Conservation (phyloP, 164 flowering plant genomes). For the Macadamia tetraphylla region DNA sequence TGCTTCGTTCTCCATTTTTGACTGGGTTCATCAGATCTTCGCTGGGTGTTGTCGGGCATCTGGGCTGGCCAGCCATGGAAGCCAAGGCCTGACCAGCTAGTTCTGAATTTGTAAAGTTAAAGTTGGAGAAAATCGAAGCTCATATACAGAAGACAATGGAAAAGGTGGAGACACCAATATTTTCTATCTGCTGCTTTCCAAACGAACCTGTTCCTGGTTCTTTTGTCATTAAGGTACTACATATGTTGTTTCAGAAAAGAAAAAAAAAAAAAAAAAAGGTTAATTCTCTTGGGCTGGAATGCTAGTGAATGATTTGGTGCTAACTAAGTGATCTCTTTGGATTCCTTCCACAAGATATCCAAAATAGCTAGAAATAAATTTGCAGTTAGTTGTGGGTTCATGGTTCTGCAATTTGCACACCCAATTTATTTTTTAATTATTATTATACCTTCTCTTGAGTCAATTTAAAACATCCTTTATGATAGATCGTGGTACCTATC, state of each 20-base stretch:
- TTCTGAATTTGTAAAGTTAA: constrained; percentile 20
- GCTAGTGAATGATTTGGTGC: no score
- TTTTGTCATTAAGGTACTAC: constrained; percentile 17
- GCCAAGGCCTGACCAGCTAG: background rate
- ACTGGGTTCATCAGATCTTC: background rate
- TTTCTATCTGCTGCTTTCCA: background rate
- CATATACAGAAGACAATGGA: background rate
- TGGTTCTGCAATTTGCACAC: no score
- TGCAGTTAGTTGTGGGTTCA: background rate
- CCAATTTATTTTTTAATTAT: no score
- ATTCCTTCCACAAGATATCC: constrained; percentile 4
- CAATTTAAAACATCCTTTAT: no score
- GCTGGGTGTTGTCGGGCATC: background rate
- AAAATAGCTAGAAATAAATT: background rate
- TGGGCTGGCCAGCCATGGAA: constrained; percentile 1
- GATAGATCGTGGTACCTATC: background rate
- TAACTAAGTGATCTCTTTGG: constrained; percentile 1
- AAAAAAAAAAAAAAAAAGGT: background rate
- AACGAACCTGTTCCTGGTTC: background rate
- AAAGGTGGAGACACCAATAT: constrained; percentile 6
- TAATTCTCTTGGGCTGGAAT: background rate
- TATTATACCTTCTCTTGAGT: no score
- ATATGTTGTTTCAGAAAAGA: background rate
- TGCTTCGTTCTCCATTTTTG: background rate
- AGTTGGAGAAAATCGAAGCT: background rate